Evolutionary conservation across 441 rosid species (phyloP).

Genomic region (Aleurites moluccanus): DNA sequence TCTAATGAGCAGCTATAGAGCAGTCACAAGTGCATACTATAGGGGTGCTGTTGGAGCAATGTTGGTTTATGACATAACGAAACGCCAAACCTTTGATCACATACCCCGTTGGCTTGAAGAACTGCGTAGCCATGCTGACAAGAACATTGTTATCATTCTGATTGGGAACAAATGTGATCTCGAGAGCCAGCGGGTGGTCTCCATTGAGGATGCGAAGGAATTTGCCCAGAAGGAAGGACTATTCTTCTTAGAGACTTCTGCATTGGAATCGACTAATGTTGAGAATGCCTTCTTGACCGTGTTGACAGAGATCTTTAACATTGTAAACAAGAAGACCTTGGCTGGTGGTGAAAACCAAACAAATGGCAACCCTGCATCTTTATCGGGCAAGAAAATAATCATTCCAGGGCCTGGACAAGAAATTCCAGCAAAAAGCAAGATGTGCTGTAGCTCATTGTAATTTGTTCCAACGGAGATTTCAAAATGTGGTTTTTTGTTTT

Average conservation of each 20-base stretch:
- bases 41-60: slow-evolving; percentile 83
- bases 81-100: slow-evolving; percentile 54
- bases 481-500: slow-evolving; percentile 12
- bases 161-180: slow-evolving; percentile 92
- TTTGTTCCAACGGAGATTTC: slow-evolving; percentile 7
- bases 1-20: slow-evolving; percentile 56
- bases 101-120: slow-evolving; percentile 66
- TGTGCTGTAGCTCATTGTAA: slow-evolving; percentile 63
- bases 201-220: slow-evolving; percentile 73
- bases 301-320: slow-evolving; percentile 77
- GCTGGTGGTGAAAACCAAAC: slow-evolving; percentile 51
- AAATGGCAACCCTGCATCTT: slow-evolving; percentile 61
- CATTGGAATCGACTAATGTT: slow-evolving; percentile 75
- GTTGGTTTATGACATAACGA: slow-evolving; percentile 58
- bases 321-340: slow-evolving; percentile 75
- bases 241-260: slow-evolving; percentile 95
- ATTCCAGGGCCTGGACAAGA: slow-evolving; percentile 79
- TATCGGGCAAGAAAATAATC: slow-evolving; percentile 76
- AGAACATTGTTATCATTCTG: slow-evolving; percentile 70
- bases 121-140: slow-evolving; percentile 59
- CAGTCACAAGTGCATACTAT: slow-evolving; percentile 82
- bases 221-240: slow-evolving; percentile 84
- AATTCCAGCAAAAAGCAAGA: slow-evolving; percentile 54
- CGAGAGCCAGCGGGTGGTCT: slow-evolving; percentile 70
- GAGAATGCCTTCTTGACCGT: slow-evolving; percentile 78